Evolutionary conservation across 2,329 filamentous ascomycete genomes (phyloP).

Genomic region (Aureobasidium sp.): DNA sequence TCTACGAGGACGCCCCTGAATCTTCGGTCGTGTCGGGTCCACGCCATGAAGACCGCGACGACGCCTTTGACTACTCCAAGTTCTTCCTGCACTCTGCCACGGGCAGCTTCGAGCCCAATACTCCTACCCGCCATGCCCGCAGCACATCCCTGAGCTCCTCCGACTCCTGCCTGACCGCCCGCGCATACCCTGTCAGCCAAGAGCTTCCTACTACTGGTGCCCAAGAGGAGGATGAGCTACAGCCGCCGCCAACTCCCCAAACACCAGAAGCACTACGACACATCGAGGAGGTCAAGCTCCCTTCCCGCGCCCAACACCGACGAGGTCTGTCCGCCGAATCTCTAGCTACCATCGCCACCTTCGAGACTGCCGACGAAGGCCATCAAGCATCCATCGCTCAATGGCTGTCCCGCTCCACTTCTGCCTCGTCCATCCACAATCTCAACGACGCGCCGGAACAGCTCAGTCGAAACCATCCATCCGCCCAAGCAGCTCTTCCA

Average conservation of each 20-base stretch:
- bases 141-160: background rate
- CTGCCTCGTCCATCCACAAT: background rate
- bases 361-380: constrained; percentile 46
- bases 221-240: background rate
- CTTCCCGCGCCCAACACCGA: constrained; percentile 25
- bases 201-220: background rate
- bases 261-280: constrained; percentile 27
- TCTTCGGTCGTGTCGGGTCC: constrained; percentile 10
- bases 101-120: constrained; percentile 56
- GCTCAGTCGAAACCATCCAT: background rate
- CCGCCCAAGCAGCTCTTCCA: background rate
- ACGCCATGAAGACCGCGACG: constrained; percentile 81
- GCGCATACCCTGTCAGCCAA: background rate
- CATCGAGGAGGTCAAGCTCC: constrained; percentile 18
- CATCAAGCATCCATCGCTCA: background rate
- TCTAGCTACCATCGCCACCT: constrained; percentile 52
- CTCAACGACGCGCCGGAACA: background rate
- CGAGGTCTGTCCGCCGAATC: constrained; percentile 52
- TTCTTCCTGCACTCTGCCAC: constrained; percentile 92
- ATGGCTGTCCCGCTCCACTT: constrained; percentile 6
- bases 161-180: background rate
- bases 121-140: background rate
- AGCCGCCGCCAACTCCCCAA: constrained; percentile 18
- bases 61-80: constrained; percentile 93
- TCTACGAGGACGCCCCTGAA: constrained; percentile 38